These are phyloP conservation scores for Ophiostoma pallidulum DNA, from an alignment of 2,329 filamentous ascomycete genomes.

Conservation along the genomic window DNA sequence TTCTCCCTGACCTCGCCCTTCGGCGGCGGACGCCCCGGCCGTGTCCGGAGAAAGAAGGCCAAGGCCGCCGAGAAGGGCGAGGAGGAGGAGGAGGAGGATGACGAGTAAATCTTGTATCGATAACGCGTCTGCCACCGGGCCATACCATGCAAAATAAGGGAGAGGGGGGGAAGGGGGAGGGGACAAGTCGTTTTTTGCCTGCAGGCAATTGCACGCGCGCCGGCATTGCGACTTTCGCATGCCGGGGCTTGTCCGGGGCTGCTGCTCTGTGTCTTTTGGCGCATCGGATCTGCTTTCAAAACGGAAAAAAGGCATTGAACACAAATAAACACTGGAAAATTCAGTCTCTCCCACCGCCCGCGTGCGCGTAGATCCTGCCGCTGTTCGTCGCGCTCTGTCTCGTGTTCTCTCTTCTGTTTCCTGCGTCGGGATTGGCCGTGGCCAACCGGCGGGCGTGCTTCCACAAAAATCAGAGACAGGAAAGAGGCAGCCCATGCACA, in stretches of 20 bases:
- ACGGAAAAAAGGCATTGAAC: constrained; percentile 6
- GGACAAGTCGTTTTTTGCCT: constrained; percentile 2
- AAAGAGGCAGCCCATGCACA: too few relatives aligned
- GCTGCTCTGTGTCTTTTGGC: constrained; percentile 13
- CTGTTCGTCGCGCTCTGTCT: too few relatives aligned
- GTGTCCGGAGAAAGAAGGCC: constrained; percentile 99
- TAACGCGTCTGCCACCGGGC: too few relatives aligned
- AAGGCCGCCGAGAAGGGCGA: constrained; percentile 84
- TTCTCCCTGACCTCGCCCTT: constrained; percentile 96
- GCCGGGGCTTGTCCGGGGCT: constrained; percentile 9
- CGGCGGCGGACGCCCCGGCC: constrained; percentile 91
- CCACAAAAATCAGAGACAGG: too few relatives aligned
- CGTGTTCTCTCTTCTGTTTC: too few relatives aligned
- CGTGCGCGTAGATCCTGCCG: neutral
- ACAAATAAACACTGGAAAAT: constrained; percentile 11
- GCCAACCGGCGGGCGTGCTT: too few relatives aligned
- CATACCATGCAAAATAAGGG: too few relatives aligned
- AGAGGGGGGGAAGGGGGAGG: neutral
- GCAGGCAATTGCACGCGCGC: neutral
- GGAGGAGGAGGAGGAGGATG: constrained; percentile 75
- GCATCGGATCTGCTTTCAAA: constrained; percentile 15
- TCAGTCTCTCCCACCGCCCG: neutral
- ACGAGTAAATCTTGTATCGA: constrained; percentile 23
- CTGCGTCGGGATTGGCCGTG: too few relatives aligned
- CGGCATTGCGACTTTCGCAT: constrained; percentile 1